Conservation (phyloP, 2,329 filamentous ascomycete genomes). For the Monilinia fructicola region DNA sequence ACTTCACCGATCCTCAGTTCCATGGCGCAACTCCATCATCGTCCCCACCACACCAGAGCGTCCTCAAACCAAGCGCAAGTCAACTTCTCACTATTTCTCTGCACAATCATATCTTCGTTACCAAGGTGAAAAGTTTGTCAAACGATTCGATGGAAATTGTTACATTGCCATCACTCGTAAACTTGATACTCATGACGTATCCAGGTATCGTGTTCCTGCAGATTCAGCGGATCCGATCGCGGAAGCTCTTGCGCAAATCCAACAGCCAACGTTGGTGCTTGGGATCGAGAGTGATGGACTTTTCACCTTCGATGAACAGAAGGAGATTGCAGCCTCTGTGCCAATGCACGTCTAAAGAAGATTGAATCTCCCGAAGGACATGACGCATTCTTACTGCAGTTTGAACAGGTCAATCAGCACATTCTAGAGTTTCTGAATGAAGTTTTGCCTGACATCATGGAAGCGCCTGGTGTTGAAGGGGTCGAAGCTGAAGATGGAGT, state of each 20-base stretch:
- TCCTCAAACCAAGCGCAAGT: conserved; percentile 39
- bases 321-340: conserved; percentile 83
- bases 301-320: conserved; percentile 95
- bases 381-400: conserved; percentile 93
- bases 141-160: conserved; percentile 96
- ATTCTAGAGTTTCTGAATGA: conserved; percentile 81
- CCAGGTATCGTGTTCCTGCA: conserved; percentile 62
- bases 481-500: conserved; percentile 49
- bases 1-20: conserved; percentile 67
- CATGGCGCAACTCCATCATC: conserved; percentile 58
- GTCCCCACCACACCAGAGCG: conserved; percentile 45
- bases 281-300: conserved; percentile 95
- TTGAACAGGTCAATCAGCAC: conserved; percentile 92
- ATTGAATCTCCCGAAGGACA: conserved; percentile 96
- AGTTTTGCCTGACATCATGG: conserved; percentile 86
- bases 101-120: conserved; percentile 97
- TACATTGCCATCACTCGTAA: conserved; percentile 99
- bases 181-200: conserved; percentile 94
- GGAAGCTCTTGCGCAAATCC: conserved; percentile 75
- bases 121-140: conserved; percentile 94
- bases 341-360: conserved; percentile 73
- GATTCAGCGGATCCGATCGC: conserved; percentile 52
- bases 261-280: conserved; percentile 86
- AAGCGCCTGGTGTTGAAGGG: conserved; percentile 50
- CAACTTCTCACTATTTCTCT: conserved; percentile 86